These are phyloP conservation scores for Penicillium waksmanii DNA, from an alignment of 495 filamentous ascomycete genomes.

Conservation along the genomic window DNA sequence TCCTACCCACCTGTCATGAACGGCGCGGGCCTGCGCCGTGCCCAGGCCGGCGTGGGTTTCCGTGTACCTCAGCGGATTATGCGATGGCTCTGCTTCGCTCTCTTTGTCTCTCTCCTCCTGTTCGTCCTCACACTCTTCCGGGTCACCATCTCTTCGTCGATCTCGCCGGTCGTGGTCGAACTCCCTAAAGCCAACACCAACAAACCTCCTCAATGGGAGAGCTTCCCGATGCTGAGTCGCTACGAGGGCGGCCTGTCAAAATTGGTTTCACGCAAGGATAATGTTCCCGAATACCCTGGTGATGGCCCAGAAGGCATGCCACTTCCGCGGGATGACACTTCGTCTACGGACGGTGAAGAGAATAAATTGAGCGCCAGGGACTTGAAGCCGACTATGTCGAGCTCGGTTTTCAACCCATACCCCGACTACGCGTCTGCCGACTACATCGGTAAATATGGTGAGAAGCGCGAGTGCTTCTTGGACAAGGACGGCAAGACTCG, in stretches of 20 bases:
- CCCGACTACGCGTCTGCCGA: slow-evolving; percentile 64
- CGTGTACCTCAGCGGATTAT: slow-evolving; percentile 64
- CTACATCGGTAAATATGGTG: slow-evolving; percentile 62
- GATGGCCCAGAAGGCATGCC: slow-evolving; percentile 36
- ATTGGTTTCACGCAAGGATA: slow-evolving; percentile 62
- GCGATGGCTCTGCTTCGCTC: slow-evolving; percentile 70
- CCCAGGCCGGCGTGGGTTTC: slow-evolving; percentile 45
- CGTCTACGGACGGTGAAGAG: slow-evolving; percentile 17
- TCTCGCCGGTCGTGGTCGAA: slow-evolving; percentile 60
- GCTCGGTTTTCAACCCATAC: slow-evolving; percentile 68
- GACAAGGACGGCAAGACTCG: slow-evolving; percentile 62
- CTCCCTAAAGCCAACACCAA: slow-evolving; percentile 51
- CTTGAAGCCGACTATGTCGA: slow-evolving; percentile 42
- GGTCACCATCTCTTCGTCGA: slow-evolving; percentile 65
- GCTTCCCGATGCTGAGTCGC: slow-evolving; percentile 76
- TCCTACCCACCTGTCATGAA: slow-evolving; percentile 60
- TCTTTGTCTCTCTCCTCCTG: slow-evolving; percentile 68
- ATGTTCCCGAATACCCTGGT: slow-evolving; percentile 77
- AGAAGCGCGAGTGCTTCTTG: slow-evolving; percentile 76
- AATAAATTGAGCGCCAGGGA: slow-evolving; percentile 31
- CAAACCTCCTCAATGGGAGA: slow-evolving; percentile 76
- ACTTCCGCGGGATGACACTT: slow-evolving; percentile 17
- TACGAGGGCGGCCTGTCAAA: slow-evolving; percentile 83
- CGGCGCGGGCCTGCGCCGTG: slow-evolving; percentile 42
- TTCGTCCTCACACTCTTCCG: slow-evolving; percentile 74